Base-by-base conservation (phyloP, 257 asterid genomes). In the Nicotiana sylvestris region DNA sequence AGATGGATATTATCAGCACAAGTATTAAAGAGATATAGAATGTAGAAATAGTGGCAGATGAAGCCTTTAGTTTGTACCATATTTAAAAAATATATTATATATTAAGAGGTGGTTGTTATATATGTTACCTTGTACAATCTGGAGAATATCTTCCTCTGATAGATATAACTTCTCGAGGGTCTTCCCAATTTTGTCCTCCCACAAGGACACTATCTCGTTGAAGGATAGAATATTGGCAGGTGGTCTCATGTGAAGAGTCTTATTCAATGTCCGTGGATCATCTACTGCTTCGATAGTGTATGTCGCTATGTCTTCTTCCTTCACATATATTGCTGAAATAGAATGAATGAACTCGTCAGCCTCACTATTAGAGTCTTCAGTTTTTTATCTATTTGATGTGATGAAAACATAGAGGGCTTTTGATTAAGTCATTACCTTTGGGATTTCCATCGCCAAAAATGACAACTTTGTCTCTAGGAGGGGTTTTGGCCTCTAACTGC, bases 101-200 rank as follows among this genome's bases (percentile, higher is more conserved):
- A 51, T 9, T 51, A 51, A 51, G 16, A 10, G 15, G 56, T 51
- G 56, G 1, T 51, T 51, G 56, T 51, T 29, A 29, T 29, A 29
- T 11, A 53, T 53, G 17, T 57, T 7, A 91, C 97, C 98, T 84
- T 88, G 82, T 15, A 93, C 91, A 72, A 86, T 87, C 39, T 90
- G 90, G 35, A 91, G 60, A 60, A 91, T 76, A 76, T 87, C 87
- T 57, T 92, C 97, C 84, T 89, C 95, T 0, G 93, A 72, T 6
- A 90, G 78, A 76, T 89, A 90, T 27, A 61, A 72, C 60, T 88
- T 94, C 81, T 92, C 90, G 8, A 94, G 89, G 35, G 92, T 89
- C 81, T 89, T 92, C 1, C 95, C 97, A 29, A 93, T 87, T 85
- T 88, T 90, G 80, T 91, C 90, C 93, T 93, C 98, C 97, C 97